Percentiles rank a stretch among this genome's conserved stretches.
Conservation (phyloP, 169 alveolate genomes). For the Toxoplasma gondii region DNA sequence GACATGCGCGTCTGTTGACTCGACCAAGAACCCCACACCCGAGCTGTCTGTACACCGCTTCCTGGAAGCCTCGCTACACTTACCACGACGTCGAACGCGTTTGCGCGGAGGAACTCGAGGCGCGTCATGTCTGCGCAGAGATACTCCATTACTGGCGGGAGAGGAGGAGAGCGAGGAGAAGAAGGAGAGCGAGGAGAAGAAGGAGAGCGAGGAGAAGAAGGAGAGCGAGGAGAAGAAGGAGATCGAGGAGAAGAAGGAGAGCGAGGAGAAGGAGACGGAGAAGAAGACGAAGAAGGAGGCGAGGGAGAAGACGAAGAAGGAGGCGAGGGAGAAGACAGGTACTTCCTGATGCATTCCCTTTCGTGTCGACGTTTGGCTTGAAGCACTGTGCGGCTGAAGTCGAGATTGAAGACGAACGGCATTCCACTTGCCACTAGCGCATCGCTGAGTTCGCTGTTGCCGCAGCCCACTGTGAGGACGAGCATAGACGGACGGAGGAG, state of each 20-base stretch:
- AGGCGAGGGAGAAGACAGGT: not conserved
- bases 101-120: not conserved
- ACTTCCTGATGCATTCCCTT: not conserved
- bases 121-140: not conserved
- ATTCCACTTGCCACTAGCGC: not conserved
- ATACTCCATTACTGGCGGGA: not conserved
- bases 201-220: not conserved
- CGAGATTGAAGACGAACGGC: not conserved
- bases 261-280: not conserved
- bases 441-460: slow-evolving; percentile 30
- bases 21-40: too few species aligned
- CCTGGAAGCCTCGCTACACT: not conserved
- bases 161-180: not conserved
- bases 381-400: not conserved
- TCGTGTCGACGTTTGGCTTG: not conserved
- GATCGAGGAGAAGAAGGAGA: too few species aligned
- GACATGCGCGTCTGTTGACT: too few species aligned
- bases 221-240: not conserved
- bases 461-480: slow-evolving; percentile 1
- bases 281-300: not conserved
- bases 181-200: not conserved
- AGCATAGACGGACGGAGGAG: not conserved
- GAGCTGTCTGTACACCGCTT: too few species aligned
- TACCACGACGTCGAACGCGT: slow-evolving; percentile 16
- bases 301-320: not conserved